These are phyloP conservation scores for Sarocladium brachiariae DNA, from an alignment of 2,329 filamentous ascomycete species.

Conservation along the genomic window DNA sequence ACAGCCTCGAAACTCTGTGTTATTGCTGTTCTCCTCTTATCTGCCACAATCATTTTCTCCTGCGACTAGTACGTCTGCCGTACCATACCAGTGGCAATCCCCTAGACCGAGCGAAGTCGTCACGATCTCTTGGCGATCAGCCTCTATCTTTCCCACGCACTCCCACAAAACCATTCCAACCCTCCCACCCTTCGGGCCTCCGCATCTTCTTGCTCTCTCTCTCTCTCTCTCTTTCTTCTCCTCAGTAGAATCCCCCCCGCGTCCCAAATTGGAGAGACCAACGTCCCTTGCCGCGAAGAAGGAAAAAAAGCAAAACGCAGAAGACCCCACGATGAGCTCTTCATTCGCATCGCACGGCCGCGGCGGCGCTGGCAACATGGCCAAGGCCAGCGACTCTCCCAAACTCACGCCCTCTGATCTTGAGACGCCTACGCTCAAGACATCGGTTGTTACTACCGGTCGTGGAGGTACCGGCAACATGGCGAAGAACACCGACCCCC, in stretches of 20 bases:
- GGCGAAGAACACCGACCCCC: constrained; percentile 63
- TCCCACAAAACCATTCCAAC: background rate
- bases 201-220: background rate
- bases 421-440: constrained; percentile 76
- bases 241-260: too few relatives aligned
- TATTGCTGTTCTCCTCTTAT: too few relatives aligned
- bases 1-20: too few relatives aligned
- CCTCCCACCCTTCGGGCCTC: background rate
- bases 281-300: too few relatives aligned
- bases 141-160: constrained; percentile 1
- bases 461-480: constrained; percentile 87
- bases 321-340: constrained; percentile 34
- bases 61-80: too few relatives aligned
- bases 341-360: constrained; percentile 60
- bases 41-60: too few relatives aligned
- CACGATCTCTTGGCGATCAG: constrained; percentile 9
- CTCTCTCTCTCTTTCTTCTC: background rate
- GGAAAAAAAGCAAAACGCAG: too few relatives aligned
- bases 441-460: constrained; percentile 78
- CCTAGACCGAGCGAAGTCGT: constrained; percentile 1
- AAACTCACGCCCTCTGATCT: constrained; percentile 57
- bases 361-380: constrained; percentile 73
- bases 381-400: constrained; percentile 43
- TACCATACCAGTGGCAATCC: background rate
- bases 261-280: too few relatives aligned